Percentiles rank a stretch among this genome's conserved stretches.
Evolutionary conservation across 1,284 basidiomycete species (phyloP).

Genomic region (Cryptococcus sp.): DNA sequence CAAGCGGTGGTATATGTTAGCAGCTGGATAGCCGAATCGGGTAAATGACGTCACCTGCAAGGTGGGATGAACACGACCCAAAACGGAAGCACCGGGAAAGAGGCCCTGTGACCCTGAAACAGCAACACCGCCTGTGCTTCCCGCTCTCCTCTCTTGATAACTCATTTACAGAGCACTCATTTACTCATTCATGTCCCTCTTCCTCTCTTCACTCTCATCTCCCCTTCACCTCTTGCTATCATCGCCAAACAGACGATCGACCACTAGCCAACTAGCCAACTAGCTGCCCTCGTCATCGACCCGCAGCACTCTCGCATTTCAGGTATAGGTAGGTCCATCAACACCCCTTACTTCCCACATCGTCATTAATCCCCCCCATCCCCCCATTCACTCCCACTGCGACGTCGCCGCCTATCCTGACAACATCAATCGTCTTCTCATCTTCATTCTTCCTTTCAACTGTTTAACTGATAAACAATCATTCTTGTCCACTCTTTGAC

Average conservation of each 20-base stretch:
- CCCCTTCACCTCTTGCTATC: neutral
- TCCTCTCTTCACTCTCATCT: neutral
- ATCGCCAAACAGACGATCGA: neutral
- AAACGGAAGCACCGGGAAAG: too few species aligned
- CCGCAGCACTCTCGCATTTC: neutral
- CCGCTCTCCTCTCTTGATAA: too few species aligned
- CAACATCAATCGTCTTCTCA: neutral
- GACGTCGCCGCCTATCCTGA: too few species aligned
- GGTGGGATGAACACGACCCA: too few species aligned
- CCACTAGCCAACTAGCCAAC: too few species aligned
- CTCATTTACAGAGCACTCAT: neutral
- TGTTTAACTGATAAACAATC: neutral
- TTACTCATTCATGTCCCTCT: neutral
- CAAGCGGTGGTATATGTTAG: too few species aligned
- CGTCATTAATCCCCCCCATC: neutral
- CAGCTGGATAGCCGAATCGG: too few species aligned
- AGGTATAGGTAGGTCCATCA: neutral
- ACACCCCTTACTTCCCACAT: neutral
- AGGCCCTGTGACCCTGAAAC: too few species aligned
- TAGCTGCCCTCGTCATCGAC: neutral
- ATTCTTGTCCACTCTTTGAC: neutral
- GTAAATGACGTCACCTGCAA: too few species aligned
- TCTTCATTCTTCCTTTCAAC: conserved; percentile 1
- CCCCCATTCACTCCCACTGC: neutral
- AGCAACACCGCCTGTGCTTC: too few species aligned